phyloP scores from a whole-genome alignment of 2,329 filamentous ascomycete genomes.

The Aspergillus sp. region DNA sequence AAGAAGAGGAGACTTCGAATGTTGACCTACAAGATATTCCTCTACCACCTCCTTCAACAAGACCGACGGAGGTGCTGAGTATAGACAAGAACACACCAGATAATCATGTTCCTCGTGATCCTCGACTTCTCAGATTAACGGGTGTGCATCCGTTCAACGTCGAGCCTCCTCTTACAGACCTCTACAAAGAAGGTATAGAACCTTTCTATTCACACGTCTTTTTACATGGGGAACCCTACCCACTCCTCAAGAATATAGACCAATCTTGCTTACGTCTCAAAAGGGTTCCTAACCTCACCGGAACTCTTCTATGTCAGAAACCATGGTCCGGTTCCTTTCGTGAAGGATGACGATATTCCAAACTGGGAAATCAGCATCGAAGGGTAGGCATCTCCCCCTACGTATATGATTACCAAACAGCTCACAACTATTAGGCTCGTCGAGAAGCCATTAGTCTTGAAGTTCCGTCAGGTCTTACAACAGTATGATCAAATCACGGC shows the following conservation, averaged over 20 bases:
- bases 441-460: conserved; percentile 70
- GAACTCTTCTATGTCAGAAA: conserved; percentile 91
- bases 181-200: conserved; percentile 63
- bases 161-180: conserved; percentile 74
- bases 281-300: conserved; percentile 81
- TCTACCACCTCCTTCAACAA: conserved; percentile 64
- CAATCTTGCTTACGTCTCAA: conserved; percentile 16
- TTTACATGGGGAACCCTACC: neutral
- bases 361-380: conserved; percentile 83
- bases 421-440: conserved; percentile 58
- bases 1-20: conserved; percentile 25
- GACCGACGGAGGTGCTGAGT: conserved; percentile 63
- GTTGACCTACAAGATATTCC: conserved; percentile 51
- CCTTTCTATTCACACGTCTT: neutral
- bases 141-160: conserved; percentile 90
- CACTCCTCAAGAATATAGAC: neutral
- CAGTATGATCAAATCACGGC: conserved; percentile 80
- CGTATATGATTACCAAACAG: conserved; percentile 8
- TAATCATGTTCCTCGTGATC: conserved; percentile 74
- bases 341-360: conserved; percentile 68
- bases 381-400: conserved; percentile 48
- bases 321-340: conserved; percentile 77
- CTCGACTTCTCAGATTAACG: conserved; percentile 79
- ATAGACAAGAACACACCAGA: conserved; percentile 83
- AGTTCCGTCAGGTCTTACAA: conserved; percentile 67